Conservation (phyloP, 1,139 yeast genomes). For the Sugiyamaella sp. region DNA sequence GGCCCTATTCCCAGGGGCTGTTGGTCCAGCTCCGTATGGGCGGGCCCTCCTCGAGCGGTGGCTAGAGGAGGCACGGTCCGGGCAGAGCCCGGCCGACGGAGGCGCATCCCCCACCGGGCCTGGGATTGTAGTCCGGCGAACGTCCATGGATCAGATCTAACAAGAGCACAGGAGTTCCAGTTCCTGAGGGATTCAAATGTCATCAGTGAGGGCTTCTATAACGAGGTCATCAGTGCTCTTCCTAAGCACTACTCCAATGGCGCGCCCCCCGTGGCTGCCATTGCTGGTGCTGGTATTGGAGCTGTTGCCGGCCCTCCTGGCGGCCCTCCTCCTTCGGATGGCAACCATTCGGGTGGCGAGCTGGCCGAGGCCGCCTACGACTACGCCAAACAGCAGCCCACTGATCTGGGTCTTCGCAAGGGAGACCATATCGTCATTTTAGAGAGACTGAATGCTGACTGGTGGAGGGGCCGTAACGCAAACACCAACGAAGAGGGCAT, state of each 20-base stretch:
- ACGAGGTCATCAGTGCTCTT: conserved; percentile 54
- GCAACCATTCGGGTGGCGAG: conserved; percentile 40
- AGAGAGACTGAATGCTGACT: conserved; percentile 79
- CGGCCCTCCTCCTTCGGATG: conserved; percentile 31
- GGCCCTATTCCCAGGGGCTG: background rate
- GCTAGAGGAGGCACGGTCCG: conserved; percentile 3
- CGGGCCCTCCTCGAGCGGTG: background rate
- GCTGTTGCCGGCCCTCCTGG: conserved; percentile 17
- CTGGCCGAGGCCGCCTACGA: conserved; percentile 71
- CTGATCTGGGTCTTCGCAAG: conserved; percentile 63
- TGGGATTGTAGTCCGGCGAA: background rate
- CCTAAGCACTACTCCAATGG: conserved; percentile 65
- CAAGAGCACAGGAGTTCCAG: conserved; percentile 59
- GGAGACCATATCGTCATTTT: conserved; percentile 72
- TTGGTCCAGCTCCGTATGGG: background rate
- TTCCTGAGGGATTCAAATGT: conserved; percentile 79
- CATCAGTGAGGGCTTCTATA: conserved; percentile 59
- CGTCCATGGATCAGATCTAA: background rate
- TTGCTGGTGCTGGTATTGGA: conserved; percentile 21
- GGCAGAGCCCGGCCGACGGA: conserved; percentile 10
- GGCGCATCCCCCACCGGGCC: background rate
- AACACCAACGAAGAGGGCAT: conserved; percentile 66
- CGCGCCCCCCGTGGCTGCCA: conserved; percentile 49
- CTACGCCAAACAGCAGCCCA: conserved; percentile 67
- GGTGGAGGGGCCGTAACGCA: conserved; percentile 81